Conservation (phyloP, 495 filamentous ascomycete species). For the Penicillium samsonianum region DNA sequence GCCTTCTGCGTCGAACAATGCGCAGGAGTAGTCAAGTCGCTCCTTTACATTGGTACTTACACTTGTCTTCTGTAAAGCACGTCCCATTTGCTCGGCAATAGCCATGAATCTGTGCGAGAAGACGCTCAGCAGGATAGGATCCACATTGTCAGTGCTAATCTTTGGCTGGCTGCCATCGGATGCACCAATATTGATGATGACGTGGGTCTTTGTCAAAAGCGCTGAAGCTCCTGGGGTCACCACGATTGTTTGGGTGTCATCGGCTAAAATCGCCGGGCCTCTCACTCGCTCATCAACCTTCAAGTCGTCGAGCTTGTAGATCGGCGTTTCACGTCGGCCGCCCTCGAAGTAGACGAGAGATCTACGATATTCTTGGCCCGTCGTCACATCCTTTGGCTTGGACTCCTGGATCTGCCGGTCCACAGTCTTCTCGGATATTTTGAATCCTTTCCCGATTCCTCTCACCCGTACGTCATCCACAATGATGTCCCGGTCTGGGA, state of each 20-base stretch:
- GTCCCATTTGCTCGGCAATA: constrained; percentile 51
- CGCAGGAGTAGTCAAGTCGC: constrained; percentile 46
- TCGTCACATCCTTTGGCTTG: constrained; percentile 38
- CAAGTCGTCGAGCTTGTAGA: constrained; percentile 79
- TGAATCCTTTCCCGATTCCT: constrained; percentile 67
- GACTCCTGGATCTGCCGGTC: constrained; percentile 80
- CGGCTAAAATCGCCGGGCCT: constrained; percentile 85
- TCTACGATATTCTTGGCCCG: constrained; percentile 31
- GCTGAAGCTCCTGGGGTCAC: constrained; percentile 72
- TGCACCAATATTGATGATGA: constrained; percentile 34
- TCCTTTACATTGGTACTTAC: constrained; percentile 48
- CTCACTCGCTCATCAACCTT: constrained; percentile 68
- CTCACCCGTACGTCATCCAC: constrained; percentile 89
- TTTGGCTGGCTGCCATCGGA: constrained; percentile 47
- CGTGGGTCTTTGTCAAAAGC: constrained; percentile 28
- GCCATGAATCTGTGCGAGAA: constrained; percentile 39
- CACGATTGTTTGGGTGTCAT: constrained; percentile 92
- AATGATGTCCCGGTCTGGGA: constrained; percentile 80
- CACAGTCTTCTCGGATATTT: constrained; percentile 75
- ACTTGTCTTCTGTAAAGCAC: constrained; percentile 42
- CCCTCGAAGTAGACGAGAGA: constrained; percentile 45
- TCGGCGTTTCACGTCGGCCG: constrained; percentile 72
- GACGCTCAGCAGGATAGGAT: constrained; percentile 87
- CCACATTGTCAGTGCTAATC: constrained; percentile 31
- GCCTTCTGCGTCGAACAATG: constrained; percentile 42